Percentiles rank a stretch among this genome's conserved stretches.
Evolutionary conservation across 1,284 basidiomycete genomes (phyloP).

Genomic region (Exobasidium rhododendri): DNA sequence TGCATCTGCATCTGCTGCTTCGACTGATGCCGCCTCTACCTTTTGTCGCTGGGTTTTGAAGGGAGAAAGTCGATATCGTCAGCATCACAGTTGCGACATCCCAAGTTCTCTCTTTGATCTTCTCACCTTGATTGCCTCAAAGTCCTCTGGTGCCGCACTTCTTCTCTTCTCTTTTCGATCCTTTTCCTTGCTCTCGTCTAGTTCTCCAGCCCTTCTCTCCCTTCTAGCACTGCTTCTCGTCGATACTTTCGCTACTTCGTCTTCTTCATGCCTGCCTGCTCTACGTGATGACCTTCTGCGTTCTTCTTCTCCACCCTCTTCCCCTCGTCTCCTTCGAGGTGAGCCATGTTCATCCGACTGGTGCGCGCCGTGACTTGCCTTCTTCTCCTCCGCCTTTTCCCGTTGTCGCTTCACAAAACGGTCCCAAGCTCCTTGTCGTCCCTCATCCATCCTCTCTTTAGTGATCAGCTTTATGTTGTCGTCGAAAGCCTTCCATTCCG

Average conservation of each 20-base stretch:
- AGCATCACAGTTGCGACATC: no score
- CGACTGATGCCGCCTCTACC: background rate
- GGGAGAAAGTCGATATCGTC: no score
- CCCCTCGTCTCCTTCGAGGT: background rate
- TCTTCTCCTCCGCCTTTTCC: constrained; percentile 19
- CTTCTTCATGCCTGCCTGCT: background rate
- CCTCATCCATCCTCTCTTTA: constrained; percentile 28
- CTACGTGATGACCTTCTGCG: background rate
- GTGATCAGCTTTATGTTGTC: constrained; percentile 9
- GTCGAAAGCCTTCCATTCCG: constrained; percentile 14
- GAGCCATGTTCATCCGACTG: background rate
- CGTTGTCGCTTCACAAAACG: constrained; percentile 44
- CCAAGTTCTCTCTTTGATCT: no score
- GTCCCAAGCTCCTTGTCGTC: constrained; percentile 41
- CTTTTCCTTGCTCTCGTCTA: constrained; percentile 5
- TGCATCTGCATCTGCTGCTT: background rate
- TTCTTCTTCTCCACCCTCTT: background rate
- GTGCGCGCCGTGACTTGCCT: background rate
- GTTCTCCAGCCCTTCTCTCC: constrained; percentile 8
- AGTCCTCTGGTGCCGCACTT: background rate
- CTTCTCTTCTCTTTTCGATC: constrained; percentile 8
- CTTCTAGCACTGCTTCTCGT: background rate
- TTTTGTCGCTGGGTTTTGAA: background rate
- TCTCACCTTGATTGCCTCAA: background rate
- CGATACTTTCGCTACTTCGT: background rate